Evolutionary conservation across 257 asterid species (phyloP).

Genomic region (Solanum stenotomum): DNA sequence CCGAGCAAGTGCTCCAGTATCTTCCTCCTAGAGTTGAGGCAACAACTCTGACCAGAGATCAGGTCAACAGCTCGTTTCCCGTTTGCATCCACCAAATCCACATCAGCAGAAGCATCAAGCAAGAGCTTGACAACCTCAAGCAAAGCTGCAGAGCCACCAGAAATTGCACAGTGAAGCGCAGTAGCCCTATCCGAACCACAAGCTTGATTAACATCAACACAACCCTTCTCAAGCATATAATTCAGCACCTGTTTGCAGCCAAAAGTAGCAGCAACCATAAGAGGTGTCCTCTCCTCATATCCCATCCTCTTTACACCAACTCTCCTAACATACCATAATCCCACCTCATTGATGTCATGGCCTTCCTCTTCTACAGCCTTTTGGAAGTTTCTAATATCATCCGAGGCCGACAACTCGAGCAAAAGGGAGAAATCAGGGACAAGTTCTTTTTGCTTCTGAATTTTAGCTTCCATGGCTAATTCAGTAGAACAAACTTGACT

Average conservation of each 20-base stretch:
- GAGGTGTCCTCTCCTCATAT: conserved; percentile 29
- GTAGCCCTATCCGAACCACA: conserved; percentile 33
- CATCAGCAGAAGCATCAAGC: conserved; percentile 34
- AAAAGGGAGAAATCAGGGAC: conserved; percentile 9
- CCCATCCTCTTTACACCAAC: conserved; percentile 30
- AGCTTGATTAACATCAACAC: conserved; percentile 21
- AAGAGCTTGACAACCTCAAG: conserved; percentile 20
- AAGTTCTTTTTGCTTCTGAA: not conserved
- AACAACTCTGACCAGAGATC: not conserved
- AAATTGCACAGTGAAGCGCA: conserved; percentile 33
- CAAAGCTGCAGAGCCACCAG: conserved; percentile 19
- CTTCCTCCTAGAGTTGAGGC: conserved; percentile 15
- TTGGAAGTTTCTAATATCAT: conserved; percentile 21
- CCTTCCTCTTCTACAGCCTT: conserved; percentile 29
- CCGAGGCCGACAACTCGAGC: conserved; percentile 30
- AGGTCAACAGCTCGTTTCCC: conserved; percentile 29
- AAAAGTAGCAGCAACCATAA: conserved; percentile 32
- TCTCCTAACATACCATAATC: conserved; percentile 32
- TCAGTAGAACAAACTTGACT: conserved; percentile 6
- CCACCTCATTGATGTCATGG: conserved; percentile 10
- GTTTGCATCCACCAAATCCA: conserved; percentile 15
- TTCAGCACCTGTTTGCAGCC: conserved; percentile 27
- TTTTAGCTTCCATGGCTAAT: conserved; percentile 7
- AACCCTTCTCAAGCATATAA: conserved; percentile 23
- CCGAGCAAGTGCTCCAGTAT: conserved; percentile 11